Percentiles rank a stretch among this genome's conserved stretches.
phyloP scores from a whole-genome alignment of 176 grass and related monocot genomes.

The Calamus simplicifolius region DNA sequence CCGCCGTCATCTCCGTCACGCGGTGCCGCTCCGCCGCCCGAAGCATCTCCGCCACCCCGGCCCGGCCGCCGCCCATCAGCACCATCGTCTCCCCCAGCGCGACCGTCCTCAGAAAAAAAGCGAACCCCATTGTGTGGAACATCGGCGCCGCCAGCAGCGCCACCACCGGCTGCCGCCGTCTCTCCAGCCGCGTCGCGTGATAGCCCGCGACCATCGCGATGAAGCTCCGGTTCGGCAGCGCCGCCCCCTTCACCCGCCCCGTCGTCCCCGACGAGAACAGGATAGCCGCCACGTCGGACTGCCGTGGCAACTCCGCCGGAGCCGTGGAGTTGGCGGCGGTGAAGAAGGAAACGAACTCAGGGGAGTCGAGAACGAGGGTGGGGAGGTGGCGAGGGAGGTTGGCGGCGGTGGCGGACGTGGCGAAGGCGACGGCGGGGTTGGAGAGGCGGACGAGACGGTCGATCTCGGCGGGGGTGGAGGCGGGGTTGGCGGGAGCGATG shows the following conservation, averaged over 20 bases:
- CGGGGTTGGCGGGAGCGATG: background rate
- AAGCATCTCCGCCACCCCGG: conserved; percentile 6
- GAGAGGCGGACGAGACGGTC: background rate
- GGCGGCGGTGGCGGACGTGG: background rate
- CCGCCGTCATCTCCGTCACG: conserved; percentile 9
- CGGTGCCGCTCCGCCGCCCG: conserved; percentile 16
- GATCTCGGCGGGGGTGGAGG: background rate
- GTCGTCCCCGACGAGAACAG: conserved; percentile 39
- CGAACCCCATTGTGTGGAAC: conserved; percentile 30
- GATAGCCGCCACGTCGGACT: conserved; percentile 25
- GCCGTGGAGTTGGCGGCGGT: background rate
- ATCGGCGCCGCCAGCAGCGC: conserved; percentile 12
- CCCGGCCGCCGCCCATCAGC: background rate
- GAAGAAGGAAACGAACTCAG: background rate
- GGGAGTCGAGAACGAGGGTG: background rate
- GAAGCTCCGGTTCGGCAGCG: conserved; percentile 20
- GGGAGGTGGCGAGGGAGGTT: background rate
- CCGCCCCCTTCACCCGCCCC: conserved; percentile 27
- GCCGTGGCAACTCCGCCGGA: background rate
- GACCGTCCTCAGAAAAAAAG: conserved; percentile 4
- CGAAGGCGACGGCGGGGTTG: background rate
- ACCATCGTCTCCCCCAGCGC: conserved; percentile 17
- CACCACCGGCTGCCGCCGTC: background rate
- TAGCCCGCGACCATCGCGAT: conserved; percentile 11
- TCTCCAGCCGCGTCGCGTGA: background rate